A percentile compares a stretch with the other conserved stretches of the same genome.
These are phyloP conservation scores for Handroanthus guayacan DNA, from an alignment of 257 asterid genomes.

Conservation along the genomic window DNA sequence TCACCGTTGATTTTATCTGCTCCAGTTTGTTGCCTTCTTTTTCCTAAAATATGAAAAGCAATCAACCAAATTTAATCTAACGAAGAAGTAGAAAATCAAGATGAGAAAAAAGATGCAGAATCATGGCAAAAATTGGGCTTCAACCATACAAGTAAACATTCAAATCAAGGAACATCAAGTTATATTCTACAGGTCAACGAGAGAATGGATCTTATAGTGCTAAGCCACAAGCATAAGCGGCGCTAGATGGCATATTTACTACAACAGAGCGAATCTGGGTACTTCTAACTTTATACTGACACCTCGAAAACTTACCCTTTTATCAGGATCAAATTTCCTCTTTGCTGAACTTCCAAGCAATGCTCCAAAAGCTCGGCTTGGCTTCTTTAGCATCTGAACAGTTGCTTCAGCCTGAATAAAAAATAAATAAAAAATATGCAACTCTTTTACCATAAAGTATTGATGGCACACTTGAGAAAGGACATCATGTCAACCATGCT, in stretches of 20 bases:
- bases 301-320: constrained; percentile 50
- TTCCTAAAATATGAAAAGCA: constrained; percentile 40
- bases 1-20: constrained; percentile 78
- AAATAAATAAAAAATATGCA: background rate
- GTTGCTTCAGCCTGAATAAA: constrained; percentile 62
- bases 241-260: background rate
- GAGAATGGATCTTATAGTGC: background rate
- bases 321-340: constrained; percentile 74
- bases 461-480: constrained; percentile 4
- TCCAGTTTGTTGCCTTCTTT: constrained; percentile 68
- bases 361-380: constrained; percentile 86
- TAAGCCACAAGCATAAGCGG: constrained; percentile 23
- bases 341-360: constrained; percentile 75
- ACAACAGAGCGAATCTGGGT: constrained; percentile 5
- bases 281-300: background rate
- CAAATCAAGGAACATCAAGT: too few species aligned
- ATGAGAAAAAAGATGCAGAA: background rate
- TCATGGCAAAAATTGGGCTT: background rate
- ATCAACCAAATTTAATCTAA: constrained; percentile 4
- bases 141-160: background rate
- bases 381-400: constrained; percentile 78
- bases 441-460: background rate
- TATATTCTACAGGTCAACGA: background rate
- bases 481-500: background rate
- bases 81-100: background rate